Percentiles rank a stretch among this genome's conserved stretches.
Evolutionary conservation across 83 land plant species (phyloP).

Genomic region (Larix sibirica): DNA sequence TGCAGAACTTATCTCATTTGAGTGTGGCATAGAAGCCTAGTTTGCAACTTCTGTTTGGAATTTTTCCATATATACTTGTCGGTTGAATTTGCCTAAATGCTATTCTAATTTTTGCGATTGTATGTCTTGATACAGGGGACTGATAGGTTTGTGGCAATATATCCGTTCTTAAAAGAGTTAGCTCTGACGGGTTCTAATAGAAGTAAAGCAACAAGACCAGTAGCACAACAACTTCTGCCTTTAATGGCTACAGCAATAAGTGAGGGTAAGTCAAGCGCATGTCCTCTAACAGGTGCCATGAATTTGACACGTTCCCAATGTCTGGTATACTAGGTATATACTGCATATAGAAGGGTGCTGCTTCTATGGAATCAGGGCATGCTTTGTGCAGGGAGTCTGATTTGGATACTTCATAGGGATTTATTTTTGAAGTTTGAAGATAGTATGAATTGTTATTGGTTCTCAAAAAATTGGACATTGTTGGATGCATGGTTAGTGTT

Average conservation of each 20-base stretch:
- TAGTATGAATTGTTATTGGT: background rate
- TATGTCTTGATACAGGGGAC: slow-evolving; percentile 60
- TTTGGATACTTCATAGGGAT: background rate
- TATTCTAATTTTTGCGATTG: background rate
- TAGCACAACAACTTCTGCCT: slow-evolving; percentile 69
- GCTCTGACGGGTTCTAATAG: slow-evolving; percentile 76
- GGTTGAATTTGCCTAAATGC: background rate
- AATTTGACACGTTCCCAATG: background rate
- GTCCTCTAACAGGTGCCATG: background rate
- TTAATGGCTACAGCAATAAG: slow-evolving; percentile 45
- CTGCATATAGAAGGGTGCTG: background rate
- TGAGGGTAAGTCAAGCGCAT: slow-evolving; percentile 43
- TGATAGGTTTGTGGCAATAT: slow-evolving; percentile 84
- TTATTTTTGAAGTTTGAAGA: background rate
- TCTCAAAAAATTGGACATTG: background rate
- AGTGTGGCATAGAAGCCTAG: background rate
- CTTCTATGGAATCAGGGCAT: background rate
- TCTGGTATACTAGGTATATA: background rate
- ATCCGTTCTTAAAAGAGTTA: slow-evolving; percentile 85
- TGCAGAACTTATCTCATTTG: too few species aligned
- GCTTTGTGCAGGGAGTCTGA: background rate
- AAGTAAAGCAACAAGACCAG: slow-evolving; percentile 76
- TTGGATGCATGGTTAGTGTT: background rate
- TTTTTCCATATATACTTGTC: background rate
- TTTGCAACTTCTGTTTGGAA: background rate